phyloP scores from a whole-genome alignment of 2,329 filamentous ascomycete genomes.

The Microdochium paspali region DNA sequence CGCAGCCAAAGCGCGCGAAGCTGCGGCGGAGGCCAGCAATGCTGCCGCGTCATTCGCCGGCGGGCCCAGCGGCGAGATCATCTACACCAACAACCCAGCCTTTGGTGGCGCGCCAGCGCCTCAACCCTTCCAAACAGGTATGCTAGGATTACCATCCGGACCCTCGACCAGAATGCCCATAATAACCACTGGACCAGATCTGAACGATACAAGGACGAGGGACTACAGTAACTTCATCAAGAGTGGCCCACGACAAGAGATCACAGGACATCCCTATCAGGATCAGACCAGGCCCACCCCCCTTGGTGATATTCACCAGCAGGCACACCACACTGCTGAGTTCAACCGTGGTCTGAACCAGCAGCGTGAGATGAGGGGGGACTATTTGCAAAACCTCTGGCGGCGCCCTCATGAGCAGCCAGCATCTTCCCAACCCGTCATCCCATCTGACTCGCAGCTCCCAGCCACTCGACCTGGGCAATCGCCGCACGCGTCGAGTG shows the following conservation, averaged over 20 bases:
- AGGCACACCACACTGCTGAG: slow-evolving; percentile 81
- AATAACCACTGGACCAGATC: slow-evolving; percentile 72
- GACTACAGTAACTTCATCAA: slow-evolving; percentile 73
- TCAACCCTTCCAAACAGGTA: slow-evolving; percentile 61
- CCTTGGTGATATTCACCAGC: slow-evolving; percentile 70
- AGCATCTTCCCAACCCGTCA: slow-evolving; percentile 36
- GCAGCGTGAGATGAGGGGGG: slow-evolving; percentile 67
- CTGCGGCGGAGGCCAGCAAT: slow-evolving; percentile 61
- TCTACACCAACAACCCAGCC: slow-evolving; percentile 69
- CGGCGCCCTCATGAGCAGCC: slow-evolving; percentile 74
- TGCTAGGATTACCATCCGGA: slow-evolving; percentile 55
- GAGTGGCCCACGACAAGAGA: slow-evolving; percentile 79
- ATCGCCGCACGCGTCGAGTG: slow-evolving; percentile 47
- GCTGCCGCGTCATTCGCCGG: slow-evolving; percentile 46
- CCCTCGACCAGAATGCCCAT: slow-evolving; percentile 68
- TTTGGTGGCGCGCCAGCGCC: slow-evolving; percentile 60
- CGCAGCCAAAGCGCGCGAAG: slow-evolving; percentile 79
- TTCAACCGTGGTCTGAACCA: slow-evolving; percentile 79
- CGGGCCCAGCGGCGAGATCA: slow-evolving; percentile 72
- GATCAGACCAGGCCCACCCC: slow-evolving; percentile 73
- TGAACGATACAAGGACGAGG: slow-evolving; percentile 66
- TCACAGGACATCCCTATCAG: slow-evolving; percentile 78
- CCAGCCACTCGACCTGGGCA: slow-evolving; percentile 44
- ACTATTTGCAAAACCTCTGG: slow-evolving; percentile 78
- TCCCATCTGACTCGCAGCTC: slow-evolving; percentile 28